These are phyloP conservation scores for Taiozyma sp. DNA, from an alignment of 1,139 yeast species.

Conservation along the genomic window DNA sequence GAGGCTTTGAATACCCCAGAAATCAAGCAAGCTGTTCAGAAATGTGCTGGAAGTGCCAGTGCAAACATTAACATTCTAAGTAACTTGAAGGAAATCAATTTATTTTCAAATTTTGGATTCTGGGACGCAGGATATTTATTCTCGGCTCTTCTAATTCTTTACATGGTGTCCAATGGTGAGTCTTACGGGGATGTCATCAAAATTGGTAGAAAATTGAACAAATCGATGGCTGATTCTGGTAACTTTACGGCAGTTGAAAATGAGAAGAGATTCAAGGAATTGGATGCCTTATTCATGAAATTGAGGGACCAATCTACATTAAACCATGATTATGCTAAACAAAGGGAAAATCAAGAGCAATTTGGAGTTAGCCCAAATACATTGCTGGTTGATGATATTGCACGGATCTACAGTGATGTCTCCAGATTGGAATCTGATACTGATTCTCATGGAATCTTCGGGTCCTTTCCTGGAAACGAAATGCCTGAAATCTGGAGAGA, in stretches of 20 bases:
- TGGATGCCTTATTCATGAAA: slow-evolving; percentile 21
- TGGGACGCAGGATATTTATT: slow-evolving; percentile 50
- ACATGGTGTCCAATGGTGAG: slow-evolving; percentile 32
- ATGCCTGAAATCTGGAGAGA: slow-evolving; percentile 18
- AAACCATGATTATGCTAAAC: neutral
- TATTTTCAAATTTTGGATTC: slow-evolving; percentile 41
- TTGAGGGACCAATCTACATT: slow-evolving; percentile 3
- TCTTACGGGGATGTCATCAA: slow-evolving; percentile 28
- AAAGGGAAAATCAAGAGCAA: neutral
- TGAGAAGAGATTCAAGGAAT: slow-evolving; percentile 26
- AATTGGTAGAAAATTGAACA: slow-evolving; percentile 33
- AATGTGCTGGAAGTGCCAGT: slow-evolving; percentile 37
- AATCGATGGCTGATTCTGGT: slow-evolving; percentile 35
- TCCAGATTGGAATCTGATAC: slow-evolving; percentile 3
- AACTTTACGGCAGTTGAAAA: slow-evolving; percentile 39
- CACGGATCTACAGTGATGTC: slow-evolving; percentile 15
- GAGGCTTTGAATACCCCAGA: slow-evolving; percentile 25
- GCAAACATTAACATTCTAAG: slow-evolving; percentile 36
- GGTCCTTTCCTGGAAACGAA: neutral
- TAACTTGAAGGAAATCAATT: slow-evolving; percentile 32
- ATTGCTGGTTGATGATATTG: slow-evolving; percentile 13
- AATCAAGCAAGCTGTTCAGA: slow-evolving; percentile 33
- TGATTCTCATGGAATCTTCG: neutral
- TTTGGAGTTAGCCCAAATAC: slow-evolving; percentile 12
- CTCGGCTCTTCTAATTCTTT: slow-evolving; percentile 36